phyloP scores from a whole-genome alignment of 2,329 filamentous ascomycete genomes.

The Pseudocercospora macadamiae region DNA sequence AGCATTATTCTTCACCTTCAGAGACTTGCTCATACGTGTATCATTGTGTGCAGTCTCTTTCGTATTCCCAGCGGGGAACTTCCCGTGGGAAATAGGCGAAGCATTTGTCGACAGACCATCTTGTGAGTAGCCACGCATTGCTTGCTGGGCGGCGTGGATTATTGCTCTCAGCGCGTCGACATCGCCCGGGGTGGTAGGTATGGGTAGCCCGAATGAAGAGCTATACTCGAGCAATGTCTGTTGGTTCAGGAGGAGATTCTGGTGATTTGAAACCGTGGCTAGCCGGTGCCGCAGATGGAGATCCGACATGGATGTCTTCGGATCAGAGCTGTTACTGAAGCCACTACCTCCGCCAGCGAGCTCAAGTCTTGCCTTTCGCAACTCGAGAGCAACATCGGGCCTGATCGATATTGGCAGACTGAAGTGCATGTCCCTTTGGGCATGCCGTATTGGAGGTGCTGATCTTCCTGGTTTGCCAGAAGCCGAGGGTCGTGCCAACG shows the following conservation, averaged over 20 bases:
- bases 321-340: not conserved
- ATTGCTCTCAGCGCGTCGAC: not conserved
- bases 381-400: not conserved
- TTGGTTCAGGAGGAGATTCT: conserved; percentile 1
- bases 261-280: not conserved
- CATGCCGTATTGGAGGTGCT: not conserved
- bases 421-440: not conserved
- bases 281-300: not conserved
- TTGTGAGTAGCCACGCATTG: too few relatives aligned
- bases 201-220: not conserved
- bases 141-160: too few relatives aligned
- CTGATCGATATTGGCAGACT: not conserved
- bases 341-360: not conserved
- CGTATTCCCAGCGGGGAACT: too few relatives aligned
- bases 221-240: not conserved
- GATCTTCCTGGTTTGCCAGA: not conserved
- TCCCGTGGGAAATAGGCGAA: too few relatives aligned
- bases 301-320: not conserved
- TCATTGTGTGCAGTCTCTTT: too few relatives aligned
- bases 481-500: not conserved
- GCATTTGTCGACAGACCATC: too few relatives aligned
- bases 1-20: too few relatives aligned
- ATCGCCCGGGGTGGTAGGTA: not conserved
- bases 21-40: too few relatives aligned
- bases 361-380: not conserved